Percentiles rank a stretch among this genome's conserved stretches.
Evolutionary conservation across 176 grass and related monocot genomes (phyloP).

Genomic region (Avena eriantha): DNA sequence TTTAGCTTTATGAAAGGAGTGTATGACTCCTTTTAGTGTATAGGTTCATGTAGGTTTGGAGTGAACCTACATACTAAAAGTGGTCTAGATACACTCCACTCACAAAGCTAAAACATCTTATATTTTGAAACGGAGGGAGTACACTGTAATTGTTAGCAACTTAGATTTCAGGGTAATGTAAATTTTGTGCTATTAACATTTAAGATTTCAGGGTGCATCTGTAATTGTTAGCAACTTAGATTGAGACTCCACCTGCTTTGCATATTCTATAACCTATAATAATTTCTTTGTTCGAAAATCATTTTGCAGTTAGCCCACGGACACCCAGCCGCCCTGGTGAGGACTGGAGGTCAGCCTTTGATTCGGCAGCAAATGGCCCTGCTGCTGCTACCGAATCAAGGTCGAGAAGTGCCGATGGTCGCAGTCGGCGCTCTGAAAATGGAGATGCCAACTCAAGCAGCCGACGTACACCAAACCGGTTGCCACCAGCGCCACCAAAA

Average conservation of each 20-base stretch:
- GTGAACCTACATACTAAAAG: no score
- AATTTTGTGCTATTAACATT: no score
- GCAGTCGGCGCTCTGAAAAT: constrained; percentile 60
- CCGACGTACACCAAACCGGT: constrained; percentile 76
- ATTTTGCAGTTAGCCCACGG: constrained; percentile 64
- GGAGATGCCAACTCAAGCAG: constrained; percentile 80
- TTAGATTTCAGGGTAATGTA: no score
- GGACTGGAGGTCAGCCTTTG: constrained; percentile 94
- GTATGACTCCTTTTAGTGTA: no score
- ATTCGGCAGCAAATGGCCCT: constrained; percentile 61
- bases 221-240: constrained; percentile 5
- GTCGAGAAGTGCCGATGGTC: constrained; percentile 69
- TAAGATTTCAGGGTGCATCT: neutral
- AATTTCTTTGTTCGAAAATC: constrained; percentile 9
- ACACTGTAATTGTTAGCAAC: no score
- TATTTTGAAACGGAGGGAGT: no score
- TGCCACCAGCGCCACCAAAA: constrained; percentile 80
- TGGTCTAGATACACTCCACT: no score
- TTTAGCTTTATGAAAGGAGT: no score
- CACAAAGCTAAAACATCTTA: no score
- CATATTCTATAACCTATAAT: neutral
- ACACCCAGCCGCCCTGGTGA: constrained; percentile 63
- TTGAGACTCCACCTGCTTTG: neutral
- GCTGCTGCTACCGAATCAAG: constrained; percentile 53
- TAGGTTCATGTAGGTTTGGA: no score